Evolutionary conservation across 1,139 yeast species (phyloP).

Genomic region (Yamadazyma conglobata): DNA sequence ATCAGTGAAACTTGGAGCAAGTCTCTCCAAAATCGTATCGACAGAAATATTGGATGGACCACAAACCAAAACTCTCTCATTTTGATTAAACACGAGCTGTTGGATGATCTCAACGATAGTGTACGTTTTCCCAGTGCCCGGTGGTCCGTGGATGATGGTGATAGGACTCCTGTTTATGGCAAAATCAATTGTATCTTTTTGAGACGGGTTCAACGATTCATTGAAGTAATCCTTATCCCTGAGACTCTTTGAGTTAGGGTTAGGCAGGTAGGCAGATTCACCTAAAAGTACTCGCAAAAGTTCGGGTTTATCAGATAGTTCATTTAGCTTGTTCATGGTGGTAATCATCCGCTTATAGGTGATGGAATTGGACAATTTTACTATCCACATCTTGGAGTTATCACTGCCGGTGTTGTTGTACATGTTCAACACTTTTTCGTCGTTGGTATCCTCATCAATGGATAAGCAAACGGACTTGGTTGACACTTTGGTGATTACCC

Average conservation of each 20-base stretch:
- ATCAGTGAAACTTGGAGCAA: slow-evolving; percentile 39
- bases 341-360: slow-evolving; percentile 80
- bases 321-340: slow-evolving; percentile 66
- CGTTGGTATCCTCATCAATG: slow-evolving; percentile 54
- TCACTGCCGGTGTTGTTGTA: slow-evolving; percentile 42
- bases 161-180: slow-evolving; percentile 38
- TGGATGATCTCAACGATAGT: slow-evolving; percentile 82
- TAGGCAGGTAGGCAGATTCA: slow-evolving; percentile 26
- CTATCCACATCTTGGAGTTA: slow-evolving; percentile 51
- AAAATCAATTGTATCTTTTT: slow-evolving; percentile 43
- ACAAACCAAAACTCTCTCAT: slow-evolving; percentile 77
- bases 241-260: slow-evolving; percentile 11
- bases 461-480: slow-evolving; percentile 48
- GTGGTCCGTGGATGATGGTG: slow-evolving; percentile 50
- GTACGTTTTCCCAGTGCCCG: slow-evolving; percentile 63
- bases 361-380: slow-evolving; percentile 63
- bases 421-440: slow-evolving; percentile 42
- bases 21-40: slow-evolving; percentile 82
- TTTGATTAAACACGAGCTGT: slow-evolving; percentile 55
- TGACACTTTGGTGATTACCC: slow-evolving; percentile 55
- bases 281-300: slow-evolving; percentile 47
- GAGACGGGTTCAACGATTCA: slow-evolving; percentile 61
- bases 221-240: slow-evolving; percentile 39
- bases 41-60: slow-evolving; percentile 97
- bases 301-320: slow-evolving; percentile 34